Evolutionary conservation across 305 asterid species (phyloP).

Genomic region (Plantago coronopus): DNA sequence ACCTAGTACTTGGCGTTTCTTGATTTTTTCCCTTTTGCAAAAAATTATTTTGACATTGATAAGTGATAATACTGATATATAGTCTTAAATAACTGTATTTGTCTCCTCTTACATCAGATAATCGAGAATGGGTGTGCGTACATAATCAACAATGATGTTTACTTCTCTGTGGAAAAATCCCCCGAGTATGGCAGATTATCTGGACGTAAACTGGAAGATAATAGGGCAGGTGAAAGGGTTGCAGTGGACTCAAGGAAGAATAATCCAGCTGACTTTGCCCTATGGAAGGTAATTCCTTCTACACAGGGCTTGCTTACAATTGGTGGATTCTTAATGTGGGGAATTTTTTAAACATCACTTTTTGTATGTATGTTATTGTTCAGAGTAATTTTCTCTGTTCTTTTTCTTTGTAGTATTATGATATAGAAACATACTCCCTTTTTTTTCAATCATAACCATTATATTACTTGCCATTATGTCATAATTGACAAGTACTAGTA

Average conservation of each 20-base stretch:
- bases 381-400: no score
- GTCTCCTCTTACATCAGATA: conserved; percentile 46
- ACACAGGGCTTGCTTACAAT: background rate
- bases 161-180: conserved; percentile 85
- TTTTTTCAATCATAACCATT: no score
- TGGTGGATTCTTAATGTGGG: background rate
- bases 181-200: conserved; percentile 86
- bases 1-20: no score
- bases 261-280: conserved; percentile 94
- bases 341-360: no score
- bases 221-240: conserved; percentile 93
- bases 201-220: conserved; percentile 88
- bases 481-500: no score
- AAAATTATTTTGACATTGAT: no score
- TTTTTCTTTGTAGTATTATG: no score
- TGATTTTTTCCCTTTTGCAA: no score
- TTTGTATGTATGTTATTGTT: no score
- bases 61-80: no score
- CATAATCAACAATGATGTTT: conserved; percentile 64
- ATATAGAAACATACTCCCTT: no score
- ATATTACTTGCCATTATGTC: no score
- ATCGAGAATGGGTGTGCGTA: conserved; percentile 81
- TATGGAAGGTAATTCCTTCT: conserved; percentile 76
- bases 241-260: conserved; percentile 88
- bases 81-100: conserved; percentile 17